Evolutionary conservation across 2,329 filamentous ascomycete species (phyloP).

Genomic region (Ilyonectria robusta): DNA sequence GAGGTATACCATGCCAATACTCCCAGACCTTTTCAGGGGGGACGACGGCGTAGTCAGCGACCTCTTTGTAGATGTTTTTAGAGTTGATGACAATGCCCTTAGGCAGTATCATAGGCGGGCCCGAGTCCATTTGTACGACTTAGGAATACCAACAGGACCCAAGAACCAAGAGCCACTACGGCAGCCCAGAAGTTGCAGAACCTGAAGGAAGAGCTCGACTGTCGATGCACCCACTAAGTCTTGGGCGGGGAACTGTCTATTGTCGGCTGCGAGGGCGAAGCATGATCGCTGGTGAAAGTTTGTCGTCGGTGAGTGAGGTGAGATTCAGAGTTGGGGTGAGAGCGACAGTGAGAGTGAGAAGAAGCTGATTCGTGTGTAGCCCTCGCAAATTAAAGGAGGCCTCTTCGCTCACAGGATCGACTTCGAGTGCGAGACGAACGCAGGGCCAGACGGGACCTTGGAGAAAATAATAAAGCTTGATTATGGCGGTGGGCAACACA

Average conservation of each 20-base stretch:
- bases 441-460: neutral
- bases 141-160: slow-evolving; percentile 21
- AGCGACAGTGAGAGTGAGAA: slow-evolving; percentile 1
- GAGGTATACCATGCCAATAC: slow-evolving; percentile 69
- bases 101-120: slow-evolving; percentile 64
- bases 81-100: slow-evolving; percentile 71
- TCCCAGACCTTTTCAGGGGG: slow-evolving; percentile 67
- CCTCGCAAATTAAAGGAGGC: neutral
- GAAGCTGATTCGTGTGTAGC: neutral
- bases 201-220: slow-evolving; percentile 17
- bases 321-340: neutral
- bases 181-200: slow-evolving; percentile 7
- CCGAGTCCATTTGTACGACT: slow-evolving; percentile 50
- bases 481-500: slow-evolving; percentile 13
- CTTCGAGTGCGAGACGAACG: neutral
- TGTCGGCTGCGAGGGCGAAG: slow-evolving; percentile 32
- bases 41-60: slow-evolving; percentile 65
- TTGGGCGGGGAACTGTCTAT: slow-evolving; percentile 36
- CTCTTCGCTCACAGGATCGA: neutral
- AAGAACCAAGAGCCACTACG: slow-evolving; percentile 24
- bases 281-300: slow-evolving; percentile 41
- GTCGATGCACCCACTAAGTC: slow-evolving; percentile 29
- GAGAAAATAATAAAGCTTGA: slow-evolving; percentile 3
- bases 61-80: slow-evolving; percentile 65
- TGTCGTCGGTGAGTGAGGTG: neutral